Evolutionary conservation across 2,329 filamentous ascomycete genomes (phyloP).

Genomic region (Arthrobotrys megalospora): DNA sequence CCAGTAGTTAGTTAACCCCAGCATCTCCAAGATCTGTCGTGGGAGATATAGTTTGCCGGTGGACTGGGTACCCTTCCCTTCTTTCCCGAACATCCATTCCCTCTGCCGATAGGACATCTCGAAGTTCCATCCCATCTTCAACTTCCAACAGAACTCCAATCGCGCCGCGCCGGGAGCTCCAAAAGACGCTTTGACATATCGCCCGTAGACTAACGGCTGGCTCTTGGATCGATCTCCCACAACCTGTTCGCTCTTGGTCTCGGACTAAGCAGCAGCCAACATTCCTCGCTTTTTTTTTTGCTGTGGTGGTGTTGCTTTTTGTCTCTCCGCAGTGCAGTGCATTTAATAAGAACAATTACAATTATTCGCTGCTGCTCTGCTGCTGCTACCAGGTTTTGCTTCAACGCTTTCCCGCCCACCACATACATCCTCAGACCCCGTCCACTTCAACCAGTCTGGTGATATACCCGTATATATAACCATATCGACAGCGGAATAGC

Average conservation of each 20-base stretch:
- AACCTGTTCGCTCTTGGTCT: constrained; percentile 4
- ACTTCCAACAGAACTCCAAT: constrained; percentile 14
- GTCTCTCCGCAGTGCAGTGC: constrained; percentile 13
- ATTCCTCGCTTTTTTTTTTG: constrained; percentile 8
- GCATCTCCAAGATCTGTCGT: constrained; percentile 25
- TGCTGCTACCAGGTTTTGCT: constrained; percentile 25
- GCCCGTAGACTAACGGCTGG: constrained; percentile 20
- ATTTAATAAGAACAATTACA: constrained; percentile 1
- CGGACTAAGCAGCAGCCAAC: constrained; percentile 21
- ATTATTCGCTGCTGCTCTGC: neutral
- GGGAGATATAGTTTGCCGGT: constrained; percentile 36
- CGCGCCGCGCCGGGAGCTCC: constrained; percentile 20
- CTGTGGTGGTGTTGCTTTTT: constrained; percentile 20
- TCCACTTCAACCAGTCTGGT: neutral
- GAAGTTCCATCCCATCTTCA: constrained; percentile 12
- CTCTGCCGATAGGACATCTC: constrained; percentile 18
- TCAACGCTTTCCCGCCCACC: constrained; percentile 25
- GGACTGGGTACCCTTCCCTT: constrained; percentile 60
- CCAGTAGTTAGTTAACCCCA: constrained; percentile 5
- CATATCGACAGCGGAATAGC: neutral
- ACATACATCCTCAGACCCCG: constrained; percentile 8
- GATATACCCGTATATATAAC: constrained; percentile 17
- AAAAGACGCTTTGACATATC: constrained; percentile 23
- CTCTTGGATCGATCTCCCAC: constrained; percentile 17
- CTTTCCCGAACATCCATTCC: constrained; percentile 47